phyloP scores from a whole-genome alignment of 768 basidiomycete species.

The Psilocybe subaeruginosa region DNA sequence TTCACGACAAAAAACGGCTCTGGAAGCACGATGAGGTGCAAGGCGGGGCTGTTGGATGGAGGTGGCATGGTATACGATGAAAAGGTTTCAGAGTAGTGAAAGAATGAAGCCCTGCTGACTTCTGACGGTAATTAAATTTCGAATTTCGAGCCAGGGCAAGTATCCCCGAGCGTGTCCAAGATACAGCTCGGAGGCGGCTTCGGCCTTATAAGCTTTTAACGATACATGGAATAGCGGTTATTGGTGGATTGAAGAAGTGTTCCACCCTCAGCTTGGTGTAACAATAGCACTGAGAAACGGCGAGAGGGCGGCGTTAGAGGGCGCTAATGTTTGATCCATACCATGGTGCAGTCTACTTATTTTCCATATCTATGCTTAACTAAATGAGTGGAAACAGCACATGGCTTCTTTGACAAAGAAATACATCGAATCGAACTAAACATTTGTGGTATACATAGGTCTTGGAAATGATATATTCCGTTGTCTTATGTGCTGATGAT shows the following conservation, averaged over 20 bases:
- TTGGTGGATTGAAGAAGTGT: background rate
- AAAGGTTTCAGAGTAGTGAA: background rate
- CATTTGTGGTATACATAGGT: background rate
- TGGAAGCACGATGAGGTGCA: constrained; percentile 49
- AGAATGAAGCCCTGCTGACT: background rate
- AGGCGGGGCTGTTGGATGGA: constrained; percentile 45
- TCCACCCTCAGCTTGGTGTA: constrained; percentile 1
- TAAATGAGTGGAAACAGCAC: background rate
- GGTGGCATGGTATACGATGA: constrained; percentile 36
- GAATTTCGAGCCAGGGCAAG: background rate
- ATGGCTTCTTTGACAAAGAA: background rate
- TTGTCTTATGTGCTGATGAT: constrained; percentile 36
- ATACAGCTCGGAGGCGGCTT: background rate
- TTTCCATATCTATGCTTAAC: background rate
- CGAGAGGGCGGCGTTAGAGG: constrained; percentile 28
- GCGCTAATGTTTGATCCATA: constrained; percentile 7
- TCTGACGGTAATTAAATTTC: too few species aligned
- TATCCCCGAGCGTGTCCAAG: background rate
- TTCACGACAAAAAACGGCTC: constrained; percentile 50
- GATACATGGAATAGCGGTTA: background rate
- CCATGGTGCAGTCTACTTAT: background rate
- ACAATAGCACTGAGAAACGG: constrained; percentile 11
- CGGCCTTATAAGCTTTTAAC: background rate
- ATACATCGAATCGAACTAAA: background rate
- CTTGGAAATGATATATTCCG: background rate